Evolutionary conservation across 495 filamentous ascomycete genomes (phyloP), one percentile per base, ranked within the genome.

Genomic region (Neurospora tetraspora): DNA sequence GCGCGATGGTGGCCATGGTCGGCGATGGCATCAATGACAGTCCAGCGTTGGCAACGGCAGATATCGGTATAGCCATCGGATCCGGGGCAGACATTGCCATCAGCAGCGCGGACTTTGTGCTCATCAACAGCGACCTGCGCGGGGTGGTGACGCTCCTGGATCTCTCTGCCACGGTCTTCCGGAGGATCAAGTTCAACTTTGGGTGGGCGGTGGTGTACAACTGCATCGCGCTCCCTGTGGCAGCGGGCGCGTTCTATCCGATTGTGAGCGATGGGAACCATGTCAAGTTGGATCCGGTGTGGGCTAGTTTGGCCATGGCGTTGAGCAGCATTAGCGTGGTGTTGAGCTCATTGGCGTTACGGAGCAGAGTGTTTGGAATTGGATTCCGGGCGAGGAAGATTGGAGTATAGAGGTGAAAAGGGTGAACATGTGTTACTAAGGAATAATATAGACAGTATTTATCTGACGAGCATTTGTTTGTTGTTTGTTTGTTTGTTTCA

Each of bases 21-120:
- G 94, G 94, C 27, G 94, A 97, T 77, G 94, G 94, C 71, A 91
- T 96, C 80, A 97, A 97, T 79, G 94, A 97, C 79, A 88, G 92
- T 4, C 93, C 94, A 2, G 93, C 94, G 16, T 87, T 97, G 38
- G 87, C 91, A 7, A 87, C 87, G 23, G 92, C 94, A 27, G 92
- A 96, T 76, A 90, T 97, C 0, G 93, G 92, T 69, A 91, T 97
- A 69, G 92, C 94, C 20, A 90, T 97, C 77, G 91, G 91, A 7
- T 92, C 90, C 2, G 94, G 94, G 37, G 91, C 90, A 0, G 94
- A 97, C 76, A 90, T 97, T 10, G 94, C 94, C 36, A 91, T 97
- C 78, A 89, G 88, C 68, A 91, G 91, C 11, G 90, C 94, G 0
- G 89, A 90, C 68, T 97, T 97, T 80, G 91, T 97, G 70, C 88